These are phyloP conservation scores for Termitomyces eurrhizus DNA, from an alignment of 768 basidiomycete genomes.

Conservation along the genomic window DNA sequence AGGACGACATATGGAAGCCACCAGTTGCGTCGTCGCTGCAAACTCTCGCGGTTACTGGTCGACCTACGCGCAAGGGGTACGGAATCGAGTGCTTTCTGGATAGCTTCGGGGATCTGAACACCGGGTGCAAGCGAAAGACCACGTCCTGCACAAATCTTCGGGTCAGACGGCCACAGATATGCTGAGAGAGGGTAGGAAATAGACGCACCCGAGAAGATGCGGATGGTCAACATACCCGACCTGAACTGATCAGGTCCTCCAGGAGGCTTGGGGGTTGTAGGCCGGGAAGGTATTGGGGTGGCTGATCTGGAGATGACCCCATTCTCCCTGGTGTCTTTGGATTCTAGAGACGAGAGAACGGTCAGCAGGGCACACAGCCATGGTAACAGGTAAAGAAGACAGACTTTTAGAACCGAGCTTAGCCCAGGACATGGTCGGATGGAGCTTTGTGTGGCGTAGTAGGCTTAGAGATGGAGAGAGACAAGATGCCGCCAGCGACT, in stretches of 20 bases:
- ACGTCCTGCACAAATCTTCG: slow-evolving; percentile 46
- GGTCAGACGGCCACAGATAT: neutral
- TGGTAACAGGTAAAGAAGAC: slow-evolving; percentile 12
- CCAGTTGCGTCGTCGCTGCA: slow-evolving; percentile 92
- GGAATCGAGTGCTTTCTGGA: slow-evolving; percentile 75
- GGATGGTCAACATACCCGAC: slow-evolving; percentile 91
- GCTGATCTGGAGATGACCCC: slow-evolving; percentile 71
- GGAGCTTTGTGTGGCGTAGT: slow-evolving; percentile 13
- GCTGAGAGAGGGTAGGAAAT: neutral
- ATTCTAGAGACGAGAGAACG: slow-evolving; percentile 35
- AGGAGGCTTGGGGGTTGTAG: slow-evolving; percentile 68
- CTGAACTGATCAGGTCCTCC: slow-evolving; percentile 62
- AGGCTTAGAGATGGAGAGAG: slow-evolving; percentile 16
- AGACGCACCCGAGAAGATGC: slow-evolving; percentile 83
- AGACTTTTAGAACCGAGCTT: slow-evolving; percentile 36
- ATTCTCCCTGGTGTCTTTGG: slow-evolving; percentile 69
- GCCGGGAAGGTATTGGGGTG: slow-evolving; percentile 78
- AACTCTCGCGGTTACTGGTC: slow-evolving; percentile 80
- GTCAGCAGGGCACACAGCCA: slow-evolving; percentile 5
- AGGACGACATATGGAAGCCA: slow-evolving; percentile 97
- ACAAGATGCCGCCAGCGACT: slow-evolving; percentile 28
- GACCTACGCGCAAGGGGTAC: slow-evolving; percentile 50
- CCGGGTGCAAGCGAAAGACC: slow-evolving; percentile 80
- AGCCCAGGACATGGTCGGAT: slow-evolving; percentile 54
- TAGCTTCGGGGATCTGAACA: slow-evolving; percentile 74